Percentiles rank a stretch among this genome's conserved stretches.
Conservation (phyloP, 2,329 filamentous ascomycete species). For the Chaetomium strumarium region DNA sequence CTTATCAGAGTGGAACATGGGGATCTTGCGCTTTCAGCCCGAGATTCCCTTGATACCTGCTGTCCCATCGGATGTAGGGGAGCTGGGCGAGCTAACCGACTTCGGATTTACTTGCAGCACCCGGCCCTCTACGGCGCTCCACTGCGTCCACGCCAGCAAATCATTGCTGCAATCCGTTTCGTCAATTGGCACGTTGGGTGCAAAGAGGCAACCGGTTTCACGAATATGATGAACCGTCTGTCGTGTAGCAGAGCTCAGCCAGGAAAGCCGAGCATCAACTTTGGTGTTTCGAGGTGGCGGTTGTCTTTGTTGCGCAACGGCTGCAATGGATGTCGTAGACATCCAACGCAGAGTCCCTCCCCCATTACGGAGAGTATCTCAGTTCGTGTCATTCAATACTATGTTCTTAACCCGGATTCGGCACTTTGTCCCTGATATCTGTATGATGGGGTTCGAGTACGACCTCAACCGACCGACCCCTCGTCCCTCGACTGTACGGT, state of each 20-base stretch:
- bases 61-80: constrained; percentile 18
- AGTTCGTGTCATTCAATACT: no score
- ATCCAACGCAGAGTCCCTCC: no score
- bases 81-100: constrained; percentile 20
- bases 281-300: neutral
- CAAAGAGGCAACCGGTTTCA: constrained; percentile 16
- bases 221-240: constrained; percentile 8
- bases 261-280: neutral
- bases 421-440: no score
- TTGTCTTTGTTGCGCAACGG: no score
- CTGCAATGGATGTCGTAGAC: no score
- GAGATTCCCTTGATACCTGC: constrained; percentile 2
- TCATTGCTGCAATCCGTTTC: constrained; percentile 16
- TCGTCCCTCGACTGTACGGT: no score
- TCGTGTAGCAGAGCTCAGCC: neutral
- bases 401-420: no score
- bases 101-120: constrained; percentile 23
- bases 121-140: constrained; percentile 11
- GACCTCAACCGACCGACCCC: no score
- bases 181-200: constrained; percentile 13
- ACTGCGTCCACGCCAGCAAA: constrained; percentile 10
- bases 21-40: constrained; percentile 18
- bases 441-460: no score
- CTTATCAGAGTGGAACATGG: constrained; percentile 10
- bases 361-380: no score